Evolutionary conservation across 208 protist species (phyloP).

Genomic region (Novymonas esmeraldas): DNA sequence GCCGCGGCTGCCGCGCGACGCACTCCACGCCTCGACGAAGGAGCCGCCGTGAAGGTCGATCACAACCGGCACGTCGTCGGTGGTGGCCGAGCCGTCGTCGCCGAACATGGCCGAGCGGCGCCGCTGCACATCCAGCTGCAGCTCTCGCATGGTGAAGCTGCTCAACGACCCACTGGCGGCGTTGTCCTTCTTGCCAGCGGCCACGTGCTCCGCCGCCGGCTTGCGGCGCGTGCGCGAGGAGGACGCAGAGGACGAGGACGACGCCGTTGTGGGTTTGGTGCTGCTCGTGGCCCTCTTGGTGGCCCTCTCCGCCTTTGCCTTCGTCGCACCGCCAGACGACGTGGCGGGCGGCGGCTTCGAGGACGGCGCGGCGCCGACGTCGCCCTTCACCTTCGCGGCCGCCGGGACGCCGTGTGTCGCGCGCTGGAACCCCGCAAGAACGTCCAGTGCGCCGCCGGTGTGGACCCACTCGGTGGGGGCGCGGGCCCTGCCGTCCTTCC

Average conservation of each 20-base stretch:
- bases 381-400: neutral
- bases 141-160: constrained; percentile 45
- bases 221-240: neutral
- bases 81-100: constrained; percentile 14
- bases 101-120: constrained; percentile 54
- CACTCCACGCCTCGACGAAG: constrained; percentile 10
- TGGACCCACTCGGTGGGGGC: constrained; percentile 35
- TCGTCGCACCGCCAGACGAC: neutral
- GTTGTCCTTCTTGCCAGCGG: neutral
- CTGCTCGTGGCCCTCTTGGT: constrained; percentile 13
- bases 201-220: neutral
- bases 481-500: constrained; percentile 9
- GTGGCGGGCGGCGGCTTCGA: neutral
- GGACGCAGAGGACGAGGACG: neutral
- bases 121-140: constrained; percentile 55
- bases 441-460: constrained; percentile 31
- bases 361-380: neutral
- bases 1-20: constrained; percentile 1
- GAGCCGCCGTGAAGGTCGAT: constrained; percentile 44
- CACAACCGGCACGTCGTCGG: constrained; percentile 45
- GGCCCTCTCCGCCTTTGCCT: constrained; percentile 10
- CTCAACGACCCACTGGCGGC: neutral
- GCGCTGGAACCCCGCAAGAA: constrained; percentile 30
- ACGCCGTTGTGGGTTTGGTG: neutral
- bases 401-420: constrained; percentile 31